Evolutionary conservation across 208 protist species (phyloP).

Genomic region (Acanthamoeba culbertsoni): DNA sequence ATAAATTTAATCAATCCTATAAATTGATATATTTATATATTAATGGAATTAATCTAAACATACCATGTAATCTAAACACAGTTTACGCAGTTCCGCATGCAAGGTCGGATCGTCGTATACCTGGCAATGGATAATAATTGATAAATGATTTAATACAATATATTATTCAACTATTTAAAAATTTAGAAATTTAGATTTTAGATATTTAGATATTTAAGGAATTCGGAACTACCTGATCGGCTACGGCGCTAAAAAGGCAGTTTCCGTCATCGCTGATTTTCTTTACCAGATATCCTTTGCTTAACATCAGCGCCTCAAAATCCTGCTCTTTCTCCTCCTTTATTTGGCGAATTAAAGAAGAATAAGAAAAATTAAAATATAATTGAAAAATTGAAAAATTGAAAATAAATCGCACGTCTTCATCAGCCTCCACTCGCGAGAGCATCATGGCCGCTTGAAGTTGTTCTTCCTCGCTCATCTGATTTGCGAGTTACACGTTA

Average conservation of each 20-base stretch:
- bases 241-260: constrained; percentile 77
- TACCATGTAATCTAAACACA: constrained; percentile 75
- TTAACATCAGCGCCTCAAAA: constrained; percentile 7
- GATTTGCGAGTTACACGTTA: neutral
- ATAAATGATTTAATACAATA: neutral
- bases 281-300: neutral
- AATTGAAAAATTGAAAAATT: too few relatives aligned
- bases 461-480: constrained; percentile 25
- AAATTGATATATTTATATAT: neutral
- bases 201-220: neutral
- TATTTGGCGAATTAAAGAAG: neutral
- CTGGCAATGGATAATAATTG: constrained; percentile 49
- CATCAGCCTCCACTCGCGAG: neutral
- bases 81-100: constrained; percentile 67
- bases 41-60: neutral
- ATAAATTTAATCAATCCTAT: neutral
- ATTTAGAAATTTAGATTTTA: neutral
- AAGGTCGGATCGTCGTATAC: constrained; percentile 75
- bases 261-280: constrained; percentile 70
- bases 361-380: neutral
- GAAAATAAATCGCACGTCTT: neutral
- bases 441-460: constrained; percentile 10
- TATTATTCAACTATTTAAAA: neutral
- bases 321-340: neutral
- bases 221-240: neutral